Evolutionary conservation across 371 early-diverging fungal genomes (phyloP).

Genomic region (Mucor racemosus): DNA sequence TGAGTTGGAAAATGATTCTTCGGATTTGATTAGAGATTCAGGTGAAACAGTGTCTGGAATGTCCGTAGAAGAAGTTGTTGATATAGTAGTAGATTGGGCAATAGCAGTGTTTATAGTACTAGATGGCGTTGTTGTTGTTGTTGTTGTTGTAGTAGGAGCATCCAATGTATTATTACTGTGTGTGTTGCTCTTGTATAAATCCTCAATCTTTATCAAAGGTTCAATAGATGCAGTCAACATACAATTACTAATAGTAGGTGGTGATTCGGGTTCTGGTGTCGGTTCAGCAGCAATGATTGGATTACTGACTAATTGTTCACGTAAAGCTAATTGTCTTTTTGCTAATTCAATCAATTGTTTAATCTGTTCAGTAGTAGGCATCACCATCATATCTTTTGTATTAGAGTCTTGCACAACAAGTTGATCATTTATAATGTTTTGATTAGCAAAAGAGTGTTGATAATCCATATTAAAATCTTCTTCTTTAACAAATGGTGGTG

Average conservation of each 20-base stretch:
- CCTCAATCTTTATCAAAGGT: neutral
- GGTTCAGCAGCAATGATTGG: constrained; percentile 10
- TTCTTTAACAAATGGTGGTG: constrained; percentile 18
- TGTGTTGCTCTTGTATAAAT: neutral
- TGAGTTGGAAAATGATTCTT: neutral
- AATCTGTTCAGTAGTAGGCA: constrained; percentile 41
- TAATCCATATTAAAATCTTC: constrained; percentile 12
- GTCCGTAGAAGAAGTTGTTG: neutral
- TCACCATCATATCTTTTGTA: constrained; percentile 10
- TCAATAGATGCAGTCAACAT: neutral
- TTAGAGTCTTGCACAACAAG: neutral
- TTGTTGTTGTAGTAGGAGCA: neutral
- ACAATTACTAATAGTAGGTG: neutral
- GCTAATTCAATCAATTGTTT: constrained; percentile 41
- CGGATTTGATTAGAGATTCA: constrained; percentile 27
- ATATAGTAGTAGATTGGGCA: neutral
- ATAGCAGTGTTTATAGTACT: no score
- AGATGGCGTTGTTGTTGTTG: no score
- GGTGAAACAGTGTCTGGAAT: constrained; percentile 31
- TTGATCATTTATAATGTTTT: neutral
- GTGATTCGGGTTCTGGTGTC: constrained; percentile 25
- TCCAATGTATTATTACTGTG: neutral
- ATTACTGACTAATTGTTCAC: constrained; percentile 25
- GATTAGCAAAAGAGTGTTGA: neutral
- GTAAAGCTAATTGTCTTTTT: constrained; percentile 37